These are phyloP conservation scores for Plenodomus tracheiphilus DNA, from an alignment of 2,329 filamentous ascomycete species.

Conservation along the genomic window DNA sequence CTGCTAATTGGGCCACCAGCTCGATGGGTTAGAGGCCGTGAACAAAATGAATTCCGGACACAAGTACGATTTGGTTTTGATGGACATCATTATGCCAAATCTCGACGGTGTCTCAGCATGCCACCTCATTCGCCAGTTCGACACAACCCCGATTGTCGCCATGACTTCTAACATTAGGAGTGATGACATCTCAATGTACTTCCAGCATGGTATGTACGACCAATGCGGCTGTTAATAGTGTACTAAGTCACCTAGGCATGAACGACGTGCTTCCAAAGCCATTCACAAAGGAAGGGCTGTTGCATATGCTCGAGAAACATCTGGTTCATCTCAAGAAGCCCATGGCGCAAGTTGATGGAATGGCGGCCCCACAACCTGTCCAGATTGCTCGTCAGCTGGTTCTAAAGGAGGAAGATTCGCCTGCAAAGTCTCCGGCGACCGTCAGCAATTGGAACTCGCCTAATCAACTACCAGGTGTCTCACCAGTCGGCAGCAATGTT, in stretches of 20 bases:
- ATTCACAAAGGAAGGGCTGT: constrained; percentile 82
- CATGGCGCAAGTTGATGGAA: constrained; percentile 43
- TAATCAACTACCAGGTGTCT: constrained; percentile 60
- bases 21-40: constrained; percentile 88
- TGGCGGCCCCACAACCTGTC: constrained; percentile 57
- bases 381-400: constrained; percentile 56
- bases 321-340: constrained; percentile 80
- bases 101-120: constrained; percentile 94
- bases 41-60: constrained; percentile 73
- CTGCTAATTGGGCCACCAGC: constrained; percentile 55
- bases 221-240: not conserved
- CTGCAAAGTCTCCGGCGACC: constrained; percentile 63
- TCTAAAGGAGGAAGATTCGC: constrained; percentile 66
- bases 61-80: constrained; percentile 64
- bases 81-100: constrained; percentile 88
- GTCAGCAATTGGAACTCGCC: constrained; percentile 68
- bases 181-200: constrained; percentile 96
- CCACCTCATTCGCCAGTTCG: constrained; percentile 86
- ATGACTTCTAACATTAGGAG: constrained; percentile 99
- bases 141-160: constrained; percentile 85
- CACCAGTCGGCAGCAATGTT: constrained; percentile 55
- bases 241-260: constrained; percentile 70
- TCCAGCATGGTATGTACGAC: constrained; percentile 77
- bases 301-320: constrained; percentile 84
- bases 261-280: constrained; percentile 96